phyloP scores from a whole-genome alignment of 176 grass and related monocot genomes.

The Oryza brachyantha region DNA sequence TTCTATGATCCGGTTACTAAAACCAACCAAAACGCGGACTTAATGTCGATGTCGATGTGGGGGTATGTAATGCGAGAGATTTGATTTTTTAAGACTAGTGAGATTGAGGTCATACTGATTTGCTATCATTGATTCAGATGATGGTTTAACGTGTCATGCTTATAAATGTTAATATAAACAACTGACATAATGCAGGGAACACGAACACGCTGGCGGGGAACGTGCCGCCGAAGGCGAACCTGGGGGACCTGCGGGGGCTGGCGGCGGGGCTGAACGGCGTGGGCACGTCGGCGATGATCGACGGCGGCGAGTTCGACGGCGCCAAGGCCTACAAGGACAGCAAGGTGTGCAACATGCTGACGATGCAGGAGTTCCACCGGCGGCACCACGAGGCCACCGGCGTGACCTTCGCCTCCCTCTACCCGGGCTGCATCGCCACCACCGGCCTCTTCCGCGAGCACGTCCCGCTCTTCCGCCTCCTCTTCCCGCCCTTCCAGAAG shows the following conservation, averaged over 20 bases:
- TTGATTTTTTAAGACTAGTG: too few relatives aligned
- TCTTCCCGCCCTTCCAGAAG: constrained; percentile 97
- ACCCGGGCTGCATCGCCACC: constrained; percentile 96
- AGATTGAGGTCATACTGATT: too few relatives aligned
- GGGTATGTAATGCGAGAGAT: too few relatives aligned
- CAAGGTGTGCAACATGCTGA: constrained; percentile 99
- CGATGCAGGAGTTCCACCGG: constrained; percentile 88
- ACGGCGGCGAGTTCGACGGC: constrained; percentile 85
- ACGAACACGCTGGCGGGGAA: constrained; percentile 91
- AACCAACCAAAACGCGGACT: too few relatives aligned
- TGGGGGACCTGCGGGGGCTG: constrained; percentile 78
- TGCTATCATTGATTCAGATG: too few relatives aligned
- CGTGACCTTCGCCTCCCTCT: constrained; percentile 82
- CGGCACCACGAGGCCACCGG: constrained; percentile 92
- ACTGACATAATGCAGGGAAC: constrained; percentile 65
- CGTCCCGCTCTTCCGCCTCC: constrained; percentile 75
- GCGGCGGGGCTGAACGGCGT: constrained; percentile 63
- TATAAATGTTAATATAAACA: too few relatives aligned
- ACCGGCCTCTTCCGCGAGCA: constrained; percentile 89
- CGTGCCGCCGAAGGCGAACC: constrained; percentile 96
- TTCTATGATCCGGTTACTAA: too few relatives aligned
- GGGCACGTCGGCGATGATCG: constrained; percentile 75
- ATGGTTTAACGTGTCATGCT: too few relatives aligned
- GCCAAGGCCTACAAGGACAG: constrained; percentile 99
- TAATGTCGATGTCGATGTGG: too few relatives aligned